These are phyloP conservation scores for Globisporangium sylvaticum DNA, from an alignment of 352 stramenopile species.

Conservation along the genomic window DNA sequence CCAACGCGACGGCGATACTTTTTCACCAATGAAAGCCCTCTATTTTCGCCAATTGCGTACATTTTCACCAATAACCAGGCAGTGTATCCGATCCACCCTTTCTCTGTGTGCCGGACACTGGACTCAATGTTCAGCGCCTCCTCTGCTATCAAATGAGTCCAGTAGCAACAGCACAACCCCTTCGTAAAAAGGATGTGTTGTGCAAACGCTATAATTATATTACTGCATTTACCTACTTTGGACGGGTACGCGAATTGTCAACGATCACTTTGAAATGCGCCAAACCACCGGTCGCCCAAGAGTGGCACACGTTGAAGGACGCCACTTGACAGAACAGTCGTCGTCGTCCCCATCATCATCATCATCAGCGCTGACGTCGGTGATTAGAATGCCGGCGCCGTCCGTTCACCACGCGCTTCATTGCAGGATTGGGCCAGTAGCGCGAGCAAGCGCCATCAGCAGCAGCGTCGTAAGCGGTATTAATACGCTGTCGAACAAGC, in stretches of 20 bases:
- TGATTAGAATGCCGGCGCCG: not conserved
- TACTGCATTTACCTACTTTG: not conserved
- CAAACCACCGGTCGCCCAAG: not conserved
- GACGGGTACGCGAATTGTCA: not conserved
- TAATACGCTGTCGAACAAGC: not conserved
- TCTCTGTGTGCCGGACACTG: not conserved
- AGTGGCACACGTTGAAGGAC: not conserved
- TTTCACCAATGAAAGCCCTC: not conserved
- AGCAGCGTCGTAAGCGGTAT: not conserved
- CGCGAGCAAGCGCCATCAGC: too few relatives aligned
- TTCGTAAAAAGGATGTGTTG: not conserved
- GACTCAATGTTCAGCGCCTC: not conserved
- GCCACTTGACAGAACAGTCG: not conserved
- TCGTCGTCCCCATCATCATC: too few relatives aligned
- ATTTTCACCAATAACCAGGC: not conserved
- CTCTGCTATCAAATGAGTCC: not conserved
- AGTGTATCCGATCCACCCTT: not conserved
- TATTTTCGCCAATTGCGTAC: not conserved
- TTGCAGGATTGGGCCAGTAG: not conserved
- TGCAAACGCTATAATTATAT: rapidly evolving
- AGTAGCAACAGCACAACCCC: not conserved
- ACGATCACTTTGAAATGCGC: not conserved
- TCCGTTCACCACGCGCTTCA: not conserved
- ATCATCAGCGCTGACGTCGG: not conserved
- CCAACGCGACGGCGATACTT: not conserved